Conservation (phyloP, 2,329 filamentous ascomycete genomes). For the Pseudocercospora cruenta region DNA sequence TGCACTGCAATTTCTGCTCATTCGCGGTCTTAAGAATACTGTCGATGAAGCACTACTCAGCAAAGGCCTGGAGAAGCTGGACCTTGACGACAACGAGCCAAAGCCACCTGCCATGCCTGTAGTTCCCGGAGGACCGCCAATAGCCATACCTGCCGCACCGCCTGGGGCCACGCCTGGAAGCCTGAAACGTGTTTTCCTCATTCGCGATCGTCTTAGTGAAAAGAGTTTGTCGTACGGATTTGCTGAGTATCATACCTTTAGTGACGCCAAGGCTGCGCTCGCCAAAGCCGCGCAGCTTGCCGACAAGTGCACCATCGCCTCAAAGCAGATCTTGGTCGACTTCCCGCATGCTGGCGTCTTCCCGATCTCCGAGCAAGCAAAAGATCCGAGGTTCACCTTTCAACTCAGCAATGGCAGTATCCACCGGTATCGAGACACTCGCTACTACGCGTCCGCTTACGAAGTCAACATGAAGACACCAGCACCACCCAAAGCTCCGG, state of each 20-base stretch:
- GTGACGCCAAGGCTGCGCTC: slow-evolving; percentile 74
- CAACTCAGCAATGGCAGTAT: slow-evolving; percentile 19
- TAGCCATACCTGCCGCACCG: slow-evolving; percentile 5
- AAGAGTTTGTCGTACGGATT: slow-evolving; percentile 83
- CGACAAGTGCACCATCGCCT: slow-evolving; percentile 75
- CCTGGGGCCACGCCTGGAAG: slow-evolving; percentile 66
- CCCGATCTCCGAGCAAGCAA: slow-evolving; percentile 67
- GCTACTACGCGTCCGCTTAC: slow-evolving; percentile 29
- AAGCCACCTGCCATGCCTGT: slow-evolving; percentile 42
- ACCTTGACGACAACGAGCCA: slow-evolving; percentile 49
- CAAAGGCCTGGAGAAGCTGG: slow-evolving; percentile 73
- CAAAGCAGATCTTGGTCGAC: slow-evolving; percentile 69
- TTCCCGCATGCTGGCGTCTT: slow-evolving; percentile 87
- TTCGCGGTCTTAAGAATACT: slow-evolving; percentile 71
- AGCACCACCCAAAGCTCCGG: slow-evolving; percentile 6
- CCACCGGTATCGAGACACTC: slow-evolving; percentile 29
- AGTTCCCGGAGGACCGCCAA: slow-evolving; percentile 2
- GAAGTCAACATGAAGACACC: slow-evolving; percentile 31
- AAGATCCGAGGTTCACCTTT: slow-evolving; percentile 38
- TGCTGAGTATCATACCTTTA: slow-evolving; percentile 76
- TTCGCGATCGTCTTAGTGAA: slow-evolving; percentile 71
- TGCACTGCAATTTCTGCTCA: slow-evolving; percentile 59
- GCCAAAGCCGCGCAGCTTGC: slow-evolving; percentile 69
- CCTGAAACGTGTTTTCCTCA: slow-evolving; percentile 74
- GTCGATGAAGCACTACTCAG: slow-evolving; percentile 74